Percentiles rank a stretch among this genome's conserved stretches.
Conservation (phyloP, 2,329 filamentous ascomycete species). For the Ophiostoma sp. region DNA sequence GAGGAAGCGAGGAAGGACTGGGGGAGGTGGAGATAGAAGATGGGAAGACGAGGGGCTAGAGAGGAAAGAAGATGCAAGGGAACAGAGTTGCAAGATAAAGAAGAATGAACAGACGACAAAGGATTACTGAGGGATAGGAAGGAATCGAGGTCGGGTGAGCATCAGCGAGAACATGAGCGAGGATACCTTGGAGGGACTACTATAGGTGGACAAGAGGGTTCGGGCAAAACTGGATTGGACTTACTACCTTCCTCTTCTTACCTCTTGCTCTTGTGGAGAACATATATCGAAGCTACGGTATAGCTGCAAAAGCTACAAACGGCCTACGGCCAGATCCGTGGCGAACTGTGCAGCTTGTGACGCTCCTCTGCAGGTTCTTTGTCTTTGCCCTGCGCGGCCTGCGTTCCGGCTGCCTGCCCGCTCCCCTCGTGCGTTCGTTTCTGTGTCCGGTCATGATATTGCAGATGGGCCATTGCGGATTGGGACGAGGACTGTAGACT, state of each 20-base stretch:
- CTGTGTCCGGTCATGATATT: not conserved
- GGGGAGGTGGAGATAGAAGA: not conserved
- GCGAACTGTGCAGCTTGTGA: not conserved
- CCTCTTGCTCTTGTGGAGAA: constrained; percentile 7
- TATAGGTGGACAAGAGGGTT: not conserved
- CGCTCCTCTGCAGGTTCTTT: not conserved
- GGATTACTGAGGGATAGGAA: not conserved
- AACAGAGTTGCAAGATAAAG: not conserved
- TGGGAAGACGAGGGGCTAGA: not conserved
- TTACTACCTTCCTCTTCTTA: not conserved
- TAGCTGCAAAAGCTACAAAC: constrained; percentile 13
- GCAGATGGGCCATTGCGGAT: not conserved
- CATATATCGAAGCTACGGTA: not conserved
- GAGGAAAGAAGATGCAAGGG: not conserved
- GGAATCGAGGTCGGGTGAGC: too few relatives aligned
- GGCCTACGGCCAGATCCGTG: constrained; percentile 6
- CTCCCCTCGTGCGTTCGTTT: not conserved
- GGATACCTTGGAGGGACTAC: not conserved
- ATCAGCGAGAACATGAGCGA: not conserved
- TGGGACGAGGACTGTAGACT: not conserved
- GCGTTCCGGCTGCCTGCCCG: not conserved
- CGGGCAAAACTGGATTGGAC: not conserved
- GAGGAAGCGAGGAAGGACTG: not conserved
- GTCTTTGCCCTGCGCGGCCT: not conserved
- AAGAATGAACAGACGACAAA: not conserved